Base-by-base conservation (phyloP, 306 rosid species). In the Vigna angularis region DNA sequence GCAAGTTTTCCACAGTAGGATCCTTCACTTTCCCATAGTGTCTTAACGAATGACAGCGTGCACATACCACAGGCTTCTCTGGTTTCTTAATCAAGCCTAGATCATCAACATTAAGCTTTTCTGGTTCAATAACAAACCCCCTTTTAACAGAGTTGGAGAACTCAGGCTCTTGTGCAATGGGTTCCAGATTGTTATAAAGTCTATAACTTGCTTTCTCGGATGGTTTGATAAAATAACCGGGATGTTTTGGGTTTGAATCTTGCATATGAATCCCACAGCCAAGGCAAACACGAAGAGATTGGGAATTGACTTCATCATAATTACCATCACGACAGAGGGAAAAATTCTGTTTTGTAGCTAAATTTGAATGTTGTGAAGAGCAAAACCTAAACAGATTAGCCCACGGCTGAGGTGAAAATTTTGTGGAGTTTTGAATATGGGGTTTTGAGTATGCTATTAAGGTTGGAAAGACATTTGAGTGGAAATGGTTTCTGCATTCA, bases 231-330 rank as follows among this genome's bases (percentile, higher is more conserved):
- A 90, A 95, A 81, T 91, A 95, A 24, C 98, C 98, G 16, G 97
- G 98, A 65, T 73, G 87, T 30, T 91, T 90, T 11, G 97, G 87
- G 66, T 87, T 88, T 5, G 77, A 83, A 74, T 85, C 84, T 53
- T 95, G 98, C 97, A 95, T 89, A 49, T 85, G 82, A 76, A 95
- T 93, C 64, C 98, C 98, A 78, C 98, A 95, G 18, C 98, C 98
- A 68, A 90, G 93, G 86, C 97, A 94, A 49, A 92, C 89, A 42
- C 15, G 69, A 72, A 67, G 66, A 58, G 81, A 72, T 53, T 47
- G 74, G 73, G 92, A 67, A 62, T 70, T 42, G 38, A 82, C 53
- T 82, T 90, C 98, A 52, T 89, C 92, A 26, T 74, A 94, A 81
- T 94, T 94, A 32, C 98, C 98, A 12, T 94, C 98, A 13, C 97